Percentiles rank a stretch among this genome's conserved stretches.
These are phyloP conservation scores for Artemisia argyi DNA, from an alignment of 129 eudicot species.

Conservation along the genomic window DNA sequence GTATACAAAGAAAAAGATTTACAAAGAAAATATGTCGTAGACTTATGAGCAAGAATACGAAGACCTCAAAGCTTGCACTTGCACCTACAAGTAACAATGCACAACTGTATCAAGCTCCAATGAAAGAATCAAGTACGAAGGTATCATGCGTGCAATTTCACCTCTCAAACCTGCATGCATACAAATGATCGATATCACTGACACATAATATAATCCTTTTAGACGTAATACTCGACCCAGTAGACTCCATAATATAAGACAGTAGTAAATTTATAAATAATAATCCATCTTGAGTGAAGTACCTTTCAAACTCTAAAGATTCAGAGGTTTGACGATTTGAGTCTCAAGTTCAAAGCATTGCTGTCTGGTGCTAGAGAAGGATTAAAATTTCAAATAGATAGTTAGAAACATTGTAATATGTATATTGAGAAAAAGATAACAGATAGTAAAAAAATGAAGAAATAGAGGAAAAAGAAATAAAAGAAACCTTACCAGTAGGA, in stretches of 20 bases:
- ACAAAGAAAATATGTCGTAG: background rate
- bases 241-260: too few relatives aligned
- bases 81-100: constrained; percentile 32
- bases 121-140: constrained; percentile 27
- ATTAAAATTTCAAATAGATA: background rate
- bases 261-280: background rate
- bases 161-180: constrained; percentile 31
- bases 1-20: constrained; percentile 4
- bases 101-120: constrained; percentile 22
- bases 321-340: constrained; percentile 12
- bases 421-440: background rate
- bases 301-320: constrained; percentile 41
- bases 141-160: constrained; percentile 18
- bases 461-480: background rate
- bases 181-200: background rate
- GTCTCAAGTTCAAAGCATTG: constrained; percentile 24
- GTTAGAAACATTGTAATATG: background rate
- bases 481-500: constrained; percentile 37
- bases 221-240: too few relatives aligned
- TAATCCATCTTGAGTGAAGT: background rate
- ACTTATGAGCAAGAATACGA: constrained; percentile 15
- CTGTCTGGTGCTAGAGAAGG: constrained; percentile 23
- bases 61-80: constrained; percentile 28
- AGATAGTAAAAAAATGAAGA: background rate
- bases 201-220: background rate